phyloP scores from a whole-genome alignment of 768 basidiomycete genomes.

The Pholiota microspora region DNA sequence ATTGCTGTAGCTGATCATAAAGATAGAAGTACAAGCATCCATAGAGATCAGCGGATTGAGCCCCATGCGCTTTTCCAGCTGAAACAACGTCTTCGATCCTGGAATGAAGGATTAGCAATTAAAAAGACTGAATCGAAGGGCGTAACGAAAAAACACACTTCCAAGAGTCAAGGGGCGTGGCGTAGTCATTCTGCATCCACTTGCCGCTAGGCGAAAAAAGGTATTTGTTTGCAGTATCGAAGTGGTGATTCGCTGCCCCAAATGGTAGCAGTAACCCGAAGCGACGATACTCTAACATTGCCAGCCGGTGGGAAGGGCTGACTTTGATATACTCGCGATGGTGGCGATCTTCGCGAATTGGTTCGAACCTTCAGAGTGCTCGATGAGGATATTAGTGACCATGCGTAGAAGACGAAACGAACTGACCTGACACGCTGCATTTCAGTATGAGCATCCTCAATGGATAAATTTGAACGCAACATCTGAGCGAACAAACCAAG shows the following conservation, averaged over 20 bases:
- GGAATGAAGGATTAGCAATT: neutral
- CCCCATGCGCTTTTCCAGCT: slow-evolving; percentile 35
- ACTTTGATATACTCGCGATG: slow-evolving; percentile 36
- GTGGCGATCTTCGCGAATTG: slow-evolving; percentile 35
- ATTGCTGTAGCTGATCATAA: slow-evolving; percentile 35
- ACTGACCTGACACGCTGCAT: neutral
- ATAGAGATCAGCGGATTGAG: slow-evolving; percentile 40
- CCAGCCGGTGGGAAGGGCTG: slow-evolving; percentile 42
- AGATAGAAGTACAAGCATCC: slow-evolving; percentile 51
- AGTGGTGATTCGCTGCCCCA: slow-evolving; percentile 38
- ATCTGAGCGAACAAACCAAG: too few species aligned
- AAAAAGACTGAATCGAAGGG: neutral
- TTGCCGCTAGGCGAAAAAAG: slow-evolving; percentile 35
- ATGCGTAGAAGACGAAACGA: too few species aligned
- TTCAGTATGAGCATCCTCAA: neutral
- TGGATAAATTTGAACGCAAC: too few species aligned
- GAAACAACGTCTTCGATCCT: slow-evolving; percentile 32
- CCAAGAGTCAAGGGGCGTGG: slow-evolving; percentile 42
- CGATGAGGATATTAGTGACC: too few species aligned
- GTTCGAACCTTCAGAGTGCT: slow-evolving; percentile 32
- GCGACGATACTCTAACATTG: slow-evolving; percentile 35
- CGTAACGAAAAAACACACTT: slow-evolving; percentile 33
- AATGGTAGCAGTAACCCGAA: slow-evolving; percentile 48
- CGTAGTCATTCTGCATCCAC: slow-evolving; percentile 39
- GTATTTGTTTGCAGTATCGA: slow-evolving; percentile 36